A percentile compares a stretch with the other conserved stretches of the same genome.
These are phyloP conservation scores for Kazachstania martiniae DNA, from an alignment of 805 yeast species.

Conservation along the genomic window DNA sequence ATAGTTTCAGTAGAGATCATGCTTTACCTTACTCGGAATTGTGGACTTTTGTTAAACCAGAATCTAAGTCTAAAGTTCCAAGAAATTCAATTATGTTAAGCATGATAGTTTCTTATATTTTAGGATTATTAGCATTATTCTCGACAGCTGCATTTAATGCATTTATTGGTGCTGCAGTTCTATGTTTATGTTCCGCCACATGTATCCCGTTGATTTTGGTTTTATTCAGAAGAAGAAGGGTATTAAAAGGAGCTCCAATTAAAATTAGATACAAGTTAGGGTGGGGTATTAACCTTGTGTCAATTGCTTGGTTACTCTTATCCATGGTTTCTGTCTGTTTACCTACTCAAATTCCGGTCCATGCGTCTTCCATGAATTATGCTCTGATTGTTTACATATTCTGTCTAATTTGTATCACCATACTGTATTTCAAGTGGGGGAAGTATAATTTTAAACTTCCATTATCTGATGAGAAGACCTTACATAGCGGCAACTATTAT, in stretches of 20 bases:
- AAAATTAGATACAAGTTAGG: conserved; percentile 50
- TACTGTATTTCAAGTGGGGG: conserved; percentile 53
- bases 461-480: conserved; percentile 26
- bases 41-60: conserved; percentile 57
- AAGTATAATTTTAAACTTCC: conserved; percentile 54
- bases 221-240: conserved; percentile 45
- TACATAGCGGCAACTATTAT: too few relatives aligned
- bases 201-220: conserved; percentile 64
- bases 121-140: conserved; percentile 56
- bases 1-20: conserved; percentile 73
- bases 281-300: conserved; percentile 47
- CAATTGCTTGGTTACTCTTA: conserved; percentile 49
- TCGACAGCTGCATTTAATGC: conserved; percentile 74
- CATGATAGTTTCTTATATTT: conserved; percentile 45
- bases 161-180: conserved; percentile 73
- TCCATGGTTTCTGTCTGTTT: conserved; percentile 54
- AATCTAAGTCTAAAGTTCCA: conserved; percentile 50
- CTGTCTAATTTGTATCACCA: conserved; percentile 38
- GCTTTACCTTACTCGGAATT: conserved; percentile 56
- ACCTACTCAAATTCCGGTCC: conserved; percentile 55
- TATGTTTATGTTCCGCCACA: conserved; percentile 63
- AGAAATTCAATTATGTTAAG: conserved; percentile 58
- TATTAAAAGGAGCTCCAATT: conserved; percentile 58
- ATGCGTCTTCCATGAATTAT: conserved; percentile 32
- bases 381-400: conserved; percentile 52